Percentiles rank a stretch among this genome's conserved stretches.
Evolutionary conservation across 768 basidiomycete species (phyloP).

Genomic region (Clitopilus hobsonii): DNA sequence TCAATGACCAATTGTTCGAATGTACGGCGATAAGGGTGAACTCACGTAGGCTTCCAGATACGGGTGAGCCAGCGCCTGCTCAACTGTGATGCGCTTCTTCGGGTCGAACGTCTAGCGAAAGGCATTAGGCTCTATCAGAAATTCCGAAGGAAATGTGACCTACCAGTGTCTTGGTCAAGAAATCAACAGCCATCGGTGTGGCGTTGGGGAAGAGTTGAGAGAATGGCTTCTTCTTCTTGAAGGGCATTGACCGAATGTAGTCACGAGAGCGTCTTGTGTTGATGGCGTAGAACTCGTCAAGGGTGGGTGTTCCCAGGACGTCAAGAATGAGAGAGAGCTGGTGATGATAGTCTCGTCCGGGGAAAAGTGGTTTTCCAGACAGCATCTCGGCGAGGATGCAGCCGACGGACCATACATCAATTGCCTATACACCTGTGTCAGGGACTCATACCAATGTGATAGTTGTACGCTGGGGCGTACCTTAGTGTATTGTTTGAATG

Average conservation of each 20-base stretch:
- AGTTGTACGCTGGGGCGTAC: constrained; percentile 24
- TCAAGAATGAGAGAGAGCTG: constrained; percentile 95
- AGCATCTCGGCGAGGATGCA: constrained; percentile 96
- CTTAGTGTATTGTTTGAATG: constrained; percentile 98
- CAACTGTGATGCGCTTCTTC: constrained; percentile 92
- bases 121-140: background rate
- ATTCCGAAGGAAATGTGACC: constrained; percentile 9
- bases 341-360: constrained; percentile 94
- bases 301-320: constrained; percentile 92
- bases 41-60: constrained; percentile 90
- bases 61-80: constrained; percentile 91
- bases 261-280: constrained; percentile 89
- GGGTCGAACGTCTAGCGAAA: constrained; percentile 89
- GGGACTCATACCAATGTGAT: background rate
- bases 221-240: constrained; percentile 84
- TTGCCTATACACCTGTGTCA: constrained; percentile 44
- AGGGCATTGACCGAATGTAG: constrained; percentile 92
- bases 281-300: constrained; percentile 98
- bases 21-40: constrained; percentile 8
- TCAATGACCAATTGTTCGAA: background rate
- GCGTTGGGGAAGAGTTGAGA: constrained; percentile 87
- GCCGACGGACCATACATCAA: constrained; percentile 85
- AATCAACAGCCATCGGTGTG: constrained; percentile 63
- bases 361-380: constrained; percentile 94
- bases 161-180: constrained; percentile 80